Base-by-base conservation (phyloP, 2,329 filamentous ascomycete genomes). In the Penicillium hordei region DNA sequence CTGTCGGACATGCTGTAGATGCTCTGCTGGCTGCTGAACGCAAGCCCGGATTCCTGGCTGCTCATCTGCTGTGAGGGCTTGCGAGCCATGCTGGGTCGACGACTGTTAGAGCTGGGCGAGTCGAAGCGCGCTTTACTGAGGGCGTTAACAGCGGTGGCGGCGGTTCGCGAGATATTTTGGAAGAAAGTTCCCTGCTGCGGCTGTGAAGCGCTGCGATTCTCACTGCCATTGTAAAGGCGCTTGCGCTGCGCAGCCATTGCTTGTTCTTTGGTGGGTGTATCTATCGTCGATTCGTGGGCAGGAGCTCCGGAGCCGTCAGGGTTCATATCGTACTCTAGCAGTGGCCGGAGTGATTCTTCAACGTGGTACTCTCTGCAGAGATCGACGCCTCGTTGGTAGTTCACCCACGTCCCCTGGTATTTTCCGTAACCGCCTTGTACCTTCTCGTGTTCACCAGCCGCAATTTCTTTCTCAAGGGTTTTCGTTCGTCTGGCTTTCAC, bases 391-490 rank as follows among this genome's bases (percentile, higher is more conserved):
- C 93, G 87, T 49, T 93, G 89, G 70, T 96, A 97, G 70, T 89
- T 91, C 70, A 99, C 96, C 94, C 94, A 99, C 2, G 94, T 99
- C 55, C 94, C 94, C 79, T 99, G 94, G 70, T 99, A 99, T 79
- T 97, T 97, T 64, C 94, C 94, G 70, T 99, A 99, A 5, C 94
- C 94, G 34, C 94, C 94, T 74, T 99, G 94, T 3, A 99, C 93
- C 76, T 99, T 99, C 75, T 99, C 94, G 75, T 99, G 93, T 71
- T 96, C 91, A 69, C 94, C 94, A 0, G 90, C 94, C 63, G 96
- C 86, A 58, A 99, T 96, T 76, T 99, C 94, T 77, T 97, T 97
- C 74, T 99, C 94, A 51, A 99, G 82, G 8, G 97, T 95, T 76
- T 97, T 97, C 58, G 94, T 97, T 66, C 94, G 89, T 78, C 96